Conservation (phyloP, 2,329 filamentous ascomycete genomes). For the Aureobasidium sp. region DNA sequence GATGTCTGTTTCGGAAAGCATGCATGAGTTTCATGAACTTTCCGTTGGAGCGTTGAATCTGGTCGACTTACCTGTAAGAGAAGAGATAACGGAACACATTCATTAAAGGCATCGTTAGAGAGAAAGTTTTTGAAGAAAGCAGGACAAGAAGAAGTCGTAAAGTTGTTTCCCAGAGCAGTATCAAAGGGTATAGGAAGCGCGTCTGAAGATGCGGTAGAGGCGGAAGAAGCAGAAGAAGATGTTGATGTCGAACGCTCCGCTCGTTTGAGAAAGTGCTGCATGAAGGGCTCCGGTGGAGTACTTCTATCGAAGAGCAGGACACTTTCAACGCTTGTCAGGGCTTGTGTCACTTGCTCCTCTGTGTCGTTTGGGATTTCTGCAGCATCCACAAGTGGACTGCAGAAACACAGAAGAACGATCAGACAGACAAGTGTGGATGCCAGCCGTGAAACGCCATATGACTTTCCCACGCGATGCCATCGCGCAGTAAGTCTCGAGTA, state of each 20-base stretch:
- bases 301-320: slow-evolving; percentile 13
- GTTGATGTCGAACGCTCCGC: slow-evolving; percentile 1
- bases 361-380: neutral
- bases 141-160: slow-evolving; percentile 48
- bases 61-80: slow-evolving; percentile 58
- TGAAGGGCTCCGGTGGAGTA: slow-evolving; percentile 5
- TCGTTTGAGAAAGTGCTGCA: slow-evolving; percentile 5
- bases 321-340: neutral
- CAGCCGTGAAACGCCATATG: neutral
- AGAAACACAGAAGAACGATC: neutral
- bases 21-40: neutral
- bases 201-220: slow-evolving; percentile 1
- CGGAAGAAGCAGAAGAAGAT: slow-evolving; percentile 7
- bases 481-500: neutral
- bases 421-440: neutral
- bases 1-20: slow-evolving; percentile 54
- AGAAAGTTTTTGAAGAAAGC: slow-evolving; percentile 62
- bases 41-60: too few species aligned
- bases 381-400: neutral
- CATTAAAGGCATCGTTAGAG: slow-evolving; percentile 54
- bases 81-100: slow-evolving; percentile 76
- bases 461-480: neutral
- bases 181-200: slow-evolving; percentile 37
- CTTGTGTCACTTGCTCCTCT: neutral
- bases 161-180: slow-evolving; percentile 42